Evolutionary conservation across 192 early-diverging fungal species (phyloP).

Genomic region (Chytriomyces sp.): DNA sequence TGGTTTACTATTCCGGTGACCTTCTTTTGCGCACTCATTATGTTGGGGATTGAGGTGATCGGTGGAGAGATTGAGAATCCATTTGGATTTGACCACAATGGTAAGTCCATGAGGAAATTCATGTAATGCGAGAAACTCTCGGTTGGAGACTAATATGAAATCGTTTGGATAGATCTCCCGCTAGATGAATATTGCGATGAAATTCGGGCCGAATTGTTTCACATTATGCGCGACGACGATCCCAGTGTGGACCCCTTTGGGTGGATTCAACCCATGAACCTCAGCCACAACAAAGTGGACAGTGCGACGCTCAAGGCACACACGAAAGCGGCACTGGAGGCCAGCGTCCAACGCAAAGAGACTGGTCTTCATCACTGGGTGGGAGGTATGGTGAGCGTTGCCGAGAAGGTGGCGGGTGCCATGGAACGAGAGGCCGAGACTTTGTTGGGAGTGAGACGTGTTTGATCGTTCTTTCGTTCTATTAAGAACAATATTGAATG

Average conservation of each 20-base stretch:
- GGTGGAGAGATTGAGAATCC: slow-evolving; percentile 95
- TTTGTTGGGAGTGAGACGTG: no score
- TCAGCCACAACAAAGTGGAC: background rate
- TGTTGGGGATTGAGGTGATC: slow-evolving; percentile 85
- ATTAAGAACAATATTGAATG: no score
- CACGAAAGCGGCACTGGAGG: background rate
- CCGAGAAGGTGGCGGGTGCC: no score
- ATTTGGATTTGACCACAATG: slow-evolving; percentile 63
- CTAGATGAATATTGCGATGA: slow-evolving; percentile 27
- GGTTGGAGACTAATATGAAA: background rate
- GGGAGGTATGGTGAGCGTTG: background rate
- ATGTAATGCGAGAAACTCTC: background rate
- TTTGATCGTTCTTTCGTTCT: no score
- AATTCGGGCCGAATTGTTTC: slow-evolving; percentile 12
- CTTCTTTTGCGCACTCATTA: slow-evolving; percentile 66
- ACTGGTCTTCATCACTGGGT: background rate
- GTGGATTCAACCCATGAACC: slow-evolving; percentile 13
- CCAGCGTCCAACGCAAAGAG: background rate
- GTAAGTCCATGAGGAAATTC: background rate
- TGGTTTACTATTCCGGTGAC: slow-evolving; percentile 71
- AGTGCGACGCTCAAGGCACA: background rate
- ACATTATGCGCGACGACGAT: slow-evolving; percentile 15
- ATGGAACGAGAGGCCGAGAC: no score
- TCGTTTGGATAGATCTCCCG: slow-evolving; percentile 12
- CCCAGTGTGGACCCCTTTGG: background rate